A percentile compares a stretch with the other conserved stretches of the same genome.
phyloP scores from a whole-genome alignment of 2,329 filamentous ascomycete species.

The Juglanconis sp. region DNA sequence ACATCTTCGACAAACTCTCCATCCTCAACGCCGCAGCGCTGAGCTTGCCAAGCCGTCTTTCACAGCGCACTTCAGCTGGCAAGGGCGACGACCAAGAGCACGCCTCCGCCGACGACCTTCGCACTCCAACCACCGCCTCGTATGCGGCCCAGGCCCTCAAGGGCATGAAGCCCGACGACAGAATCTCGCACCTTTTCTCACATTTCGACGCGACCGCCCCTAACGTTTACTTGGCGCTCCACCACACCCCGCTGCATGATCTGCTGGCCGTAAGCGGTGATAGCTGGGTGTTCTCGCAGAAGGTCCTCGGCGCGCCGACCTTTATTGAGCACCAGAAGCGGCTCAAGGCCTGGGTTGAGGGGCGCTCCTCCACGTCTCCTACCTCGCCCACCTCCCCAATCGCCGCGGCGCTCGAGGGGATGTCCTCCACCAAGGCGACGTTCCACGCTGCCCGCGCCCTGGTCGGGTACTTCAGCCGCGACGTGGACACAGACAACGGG shows the following conservation, averaged over 20 bases:
- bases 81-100: background rate
- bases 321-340: conserved; percentile 47
- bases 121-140: conserved; percentile 17
- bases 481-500: conserved; percentile 3
- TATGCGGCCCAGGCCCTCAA: conserved; percentile 15
- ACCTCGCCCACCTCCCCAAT: conserved; percentile 2
- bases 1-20: conserved; percentile 37
- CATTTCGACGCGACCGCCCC: conserved; percentile 37
- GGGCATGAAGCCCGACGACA: conserved; percentile 23
- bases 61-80: background rate
- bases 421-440: conserved; percentile 41
- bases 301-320: conserved; percentile 40
- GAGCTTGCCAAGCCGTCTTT: conserved; percentile 33
- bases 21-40: conserved; percentile 39
- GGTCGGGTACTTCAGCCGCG: conserved; percentile 38
- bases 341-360: conserved; percentile 41
- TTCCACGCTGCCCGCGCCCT: conserved; percentile 52
- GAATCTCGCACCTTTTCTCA: conserved; percentile 38
- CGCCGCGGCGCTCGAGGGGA: conserved; percentile 25
- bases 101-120: conserved; percentile 19
- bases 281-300: conserved; percentile 56
- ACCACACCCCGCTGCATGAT: conserved; percentile 56
- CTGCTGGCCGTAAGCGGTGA: conserved; percentile 57
- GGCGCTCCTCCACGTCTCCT: conserved; percentile 6
- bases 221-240: conserved; percentile 54